Conservation (phyloP, 306 rosid species). For the Cicer pinnatifidum region DNA sequence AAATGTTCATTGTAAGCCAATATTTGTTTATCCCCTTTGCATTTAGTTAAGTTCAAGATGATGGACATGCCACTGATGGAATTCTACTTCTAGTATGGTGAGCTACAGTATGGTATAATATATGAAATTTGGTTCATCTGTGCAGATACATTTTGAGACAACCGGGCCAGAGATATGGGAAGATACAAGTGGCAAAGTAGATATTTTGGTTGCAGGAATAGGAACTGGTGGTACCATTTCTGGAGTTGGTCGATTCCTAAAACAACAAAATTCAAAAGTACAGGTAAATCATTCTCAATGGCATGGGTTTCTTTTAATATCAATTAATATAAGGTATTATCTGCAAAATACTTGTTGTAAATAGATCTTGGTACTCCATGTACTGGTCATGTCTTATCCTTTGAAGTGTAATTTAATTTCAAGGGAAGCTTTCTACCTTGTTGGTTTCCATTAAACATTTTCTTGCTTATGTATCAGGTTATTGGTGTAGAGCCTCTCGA, state of each 20-base stretch:
- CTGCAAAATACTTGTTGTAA: conserved; percentile 17
- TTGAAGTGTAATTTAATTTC: conserved; percentile 23
- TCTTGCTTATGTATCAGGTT: conserved; percentile 60
- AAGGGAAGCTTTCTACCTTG: conserved; percentile 38
- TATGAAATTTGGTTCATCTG: conserved; percentile 43
- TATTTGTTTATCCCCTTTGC: conserved; percentile 17
- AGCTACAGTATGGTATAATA: conserved; percentile 34
- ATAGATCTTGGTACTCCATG: conserved; percentile 12
- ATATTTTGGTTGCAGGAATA: conserved; percentile 92
- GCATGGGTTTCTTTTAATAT: neutral
- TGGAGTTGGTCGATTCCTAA: conserved; percentile 84
- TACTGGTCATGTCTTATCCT: conserved; percentile 30
- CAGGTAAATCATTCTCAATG: conserved; percentile 57
- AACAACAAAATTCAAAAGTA: conserved; percentile 78
- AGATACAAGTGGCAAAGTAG: conserved; percentile 94
- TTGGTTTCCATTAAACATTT: conserved; percentile 23
- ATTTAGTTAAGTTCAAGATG: conserved; percentile 34
- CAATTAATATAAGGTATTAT: conserved; percentile 32
- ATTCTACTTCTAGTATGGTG: conserved; percentile 25
- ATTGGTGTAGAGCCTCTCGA: conserved; percentile 92
- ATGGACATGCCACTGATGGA: conserved; percentile 35
- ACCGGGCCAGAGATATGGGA: conserved; percentile 99
- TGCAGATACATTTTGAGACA: conserved; percentile 95
- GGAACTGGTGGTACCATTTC: conserved; percentile 99
- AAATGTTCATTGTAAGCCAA: conserved; percentile 36